Evolutionary conservation across 371 early-diverging fungal genomes (phyloP), one percentile per base, ranked within the genome.

Genomic region (Phascolomyces articulosus): DNA sequence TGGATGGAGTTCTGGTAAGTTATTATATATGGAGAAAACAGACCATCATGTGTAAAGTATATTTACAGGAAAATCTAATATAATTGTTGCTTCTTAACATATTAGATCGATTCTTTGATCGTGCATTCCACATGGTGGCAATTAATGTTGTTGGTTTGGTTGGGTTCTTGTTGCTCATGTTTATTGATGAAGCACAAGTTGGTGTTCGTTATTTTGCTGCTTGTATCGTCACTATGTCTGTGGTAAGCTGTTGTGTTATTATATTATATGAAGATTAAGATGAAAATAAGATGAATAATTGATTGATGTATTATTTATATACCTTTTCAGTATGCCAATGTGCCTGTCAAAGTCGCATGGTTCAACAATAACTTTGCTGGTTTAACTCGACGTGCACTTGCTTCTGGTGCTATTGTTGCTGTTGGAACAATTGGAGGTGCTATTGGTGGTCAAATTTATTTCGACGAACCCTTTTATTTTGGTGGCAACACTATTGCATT

Each of bases 361-460:
- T 70, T 77, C 49, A 64, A 66, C 21, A 81, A 80, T 59, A 81
- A 73, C 40, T 80, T 74, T 64, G 68, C 54, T 53, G 81, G 81
- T 6, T 61, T 77, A 24, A 80, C 81, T 3, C 75, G 81, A 34
- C 58, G 81, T 51, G 71, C 81, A 0, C 65, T 77, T 29, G 81
- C 78, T 21, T 65, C 75, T 18, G 81, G 71, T 8, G 55, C 66
- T 10, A 79, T 77, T 49, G 66, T 80, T 16, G 74, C 81, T 9
- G 40, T 80, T 27, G 81, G 81, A 41, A 67, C 63, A 21, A 65
- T 74, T 23, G 81, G 80, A 18, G 75, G 66, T 34, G 63, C 66
- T 51, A 70, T 66, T 62, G 81, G 81, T 9, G 77, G 75, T 18
- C 81, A 80, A 38, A 65, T 80, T 13, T 79, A 77, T 29, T 66